Base-by-base conservation (phyloP, 805 yeast genomes). In the Ogataea paradorogensis region DNA sequence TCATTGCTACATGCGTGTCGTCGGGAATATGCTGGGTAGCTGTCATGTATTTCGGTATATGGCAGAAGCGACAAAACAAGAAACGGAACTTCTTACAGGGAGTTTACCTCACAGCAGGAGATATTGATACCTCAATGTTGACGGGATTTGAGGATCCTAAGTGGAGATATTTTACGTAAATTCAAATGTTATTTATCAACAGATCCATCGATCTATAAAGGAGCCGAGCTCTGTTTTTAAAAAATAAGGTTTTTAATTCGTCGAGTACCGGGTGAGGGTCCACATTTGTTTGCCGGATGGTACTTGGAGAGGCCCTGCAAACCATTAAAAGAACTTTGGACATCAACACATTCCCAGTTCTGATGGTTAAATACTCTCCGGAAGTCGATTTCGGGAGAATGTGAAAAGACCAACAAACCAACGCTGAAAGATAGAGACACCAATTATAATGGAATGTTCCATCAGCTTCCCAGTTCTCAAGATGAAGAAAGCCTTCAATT, bases 401-500 rank as follows among this genome's bases (percentile, higher is more conserved):
- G 11, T 42, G 36, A 36, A 37, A 49, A 15, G 45, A 26, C 49
- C 45, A 44, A 23, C 45, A 46, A 7, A 45, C 41, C 20, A 49
- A 15, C 1, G 47, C 27, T 5, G 50, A 45, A 11, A 49, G 18
- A 27, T 47, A 49, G 13, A 48, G 31, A 35, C 53, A 46, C 53
- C 53, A 48, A 4, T 35, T 30, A 33, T 48, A 46, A 28, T 48
- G 53, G 16, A 46, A 42, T 5, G 47, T 46, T 2, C 53, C 53
- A 33, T 48, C 51, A 21, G 47, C 51, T 30, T 48, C 44, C 53
- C 53, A 48, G 16, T 46, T 27, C 4, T 44, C 45, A 18, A 48
- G 23, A 27, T 42, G 42, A 11, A 45, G 31, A 20, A 40, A 42
- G 2, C 53, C 53, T 33, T 42, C 45, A 10, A 32, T 40, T 8